phyloP scores from a whole-genome alignment of 2,329 filamentous ascomycete genomes.

The Arthrobotrys sinensis region DNA sequence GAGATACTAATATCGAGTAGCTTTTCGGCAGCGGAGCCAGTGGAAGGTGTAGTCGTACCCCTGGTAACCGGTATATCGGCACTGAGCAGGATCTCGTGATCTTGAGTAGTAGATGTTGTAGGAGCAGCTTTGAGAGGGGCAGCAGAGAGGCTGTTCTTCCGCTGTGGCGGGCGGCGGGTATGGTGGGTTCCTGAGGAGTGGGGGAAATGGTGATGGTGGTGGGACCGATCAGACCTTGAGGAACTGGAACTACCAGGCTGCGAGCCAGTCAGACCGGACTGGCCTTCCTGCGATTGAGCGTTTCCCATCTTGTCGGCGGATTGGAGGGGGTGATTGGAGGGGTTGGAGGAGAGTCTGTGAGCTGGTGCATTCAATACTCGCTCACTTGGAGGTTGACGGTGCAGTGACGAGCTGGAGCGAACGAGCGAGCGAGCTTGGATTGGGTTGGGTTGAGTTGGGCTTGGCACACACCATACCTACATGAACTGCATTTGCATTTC shows the following conservation, averaged over 20 bases:
- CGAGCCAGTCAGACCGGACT: constrained; percentile 33
- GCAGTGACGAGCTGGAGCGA: neutral
- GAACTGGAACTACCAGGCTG: constrained; percentile 40
- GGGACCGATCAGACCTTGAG: constrained; percentile 36
- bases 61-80: constrained; percentile 34
- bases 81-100: constrained; percentile 52
- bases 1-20: constrained; percentile 57
- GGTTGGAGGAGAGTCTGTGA: constrained; percentile 9
- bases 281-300: constrained; percentile 57
- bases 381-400: neutral
- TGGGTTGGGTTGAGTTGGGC: neutral
- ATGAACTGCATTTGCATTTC: neutral
- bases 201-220: constrained; percentile 49
- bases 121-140: constrained; percentile 58
- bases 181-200: constrained; percentile 42
- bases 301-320: constrained; percentile 51
- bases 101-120: constrained; percentile 56
- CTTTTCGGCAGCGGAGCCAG: constrained; percentile 54
- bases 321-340: neutral
- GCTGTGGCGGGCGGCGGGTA: constrained; percentile 51
- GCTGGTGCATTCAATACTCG: neutral
- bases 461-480: neutral
- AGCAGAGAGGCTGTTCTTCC: constrained; percentile 58
- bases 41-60: constrained; percentile 36
- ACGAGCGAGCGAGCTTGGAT: neutral